Conservation (phyloP, 768 basidiomycete genomes). For the Gelatoporia subvermispora region DNA sequence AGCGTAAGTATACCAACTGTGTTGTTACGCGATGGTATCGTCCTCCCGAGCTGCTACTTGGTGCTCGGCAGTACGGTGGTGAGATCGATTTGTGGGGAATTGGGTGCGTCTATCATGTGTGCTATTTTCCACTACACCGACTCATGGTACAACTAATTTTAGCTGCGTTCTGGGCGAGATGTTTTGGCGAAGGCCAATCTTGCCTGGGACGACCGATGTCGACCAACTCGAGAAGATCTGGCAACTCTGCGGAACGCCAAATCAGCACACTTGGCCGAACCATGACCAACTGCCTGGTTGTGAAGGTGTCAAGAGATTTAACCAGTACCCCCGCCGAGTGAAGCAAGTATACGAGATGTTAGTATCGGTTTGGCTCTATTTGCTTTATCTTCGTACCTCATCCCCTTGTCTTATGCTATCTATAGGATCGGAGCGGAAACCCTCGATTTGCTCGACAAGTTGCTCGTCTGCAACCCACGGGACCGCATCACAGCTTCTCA, state of each 20-base stretch:
- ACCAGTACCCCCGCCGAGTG: constrained; percentile 47
- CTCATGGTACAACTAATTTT: background rate
- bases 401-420: background rate
- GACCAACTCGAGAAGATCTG: constrained; percentile 91
- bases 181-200: constrained; percentile 82
- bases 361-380: constrained; percentile 20
- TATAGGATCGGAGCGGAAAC: constrained; percentile 67
- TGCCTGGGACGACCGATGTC: constrained; percentile 84
- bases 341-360: constrained; percentile 57
- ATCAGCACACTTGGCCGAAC: constrained; percentile 77
- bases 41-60: constrained; percentile 87
- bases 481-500: constrained; percentile 80
- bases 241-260: constrained; percentile 84
- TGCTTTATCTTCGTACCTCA: background rate
- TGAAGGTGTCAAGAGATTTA: constrained; percentile 69
- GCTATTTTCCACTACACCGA: background rate
- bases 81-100: constrained; percentile 98
- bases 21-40: constrained; percentile 95
- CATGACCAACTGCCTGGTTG: constrained; percentile 72
- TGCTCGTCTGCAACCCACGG: constrained; percentile 79
- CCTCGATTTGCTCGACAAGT: constrained; percentile 74
- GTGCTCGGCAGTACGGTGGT: constrained; percentile 84
- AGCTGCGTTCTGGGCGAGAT: constrained; percentile 98
- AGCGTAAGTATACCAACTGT: constrained; percentile 88
- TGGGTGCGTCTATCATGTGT: constrained; percentile 50